Conservation (phyloP, 1,139 yeast genomes). For the Debaryomyces subglobosus region DNA sequence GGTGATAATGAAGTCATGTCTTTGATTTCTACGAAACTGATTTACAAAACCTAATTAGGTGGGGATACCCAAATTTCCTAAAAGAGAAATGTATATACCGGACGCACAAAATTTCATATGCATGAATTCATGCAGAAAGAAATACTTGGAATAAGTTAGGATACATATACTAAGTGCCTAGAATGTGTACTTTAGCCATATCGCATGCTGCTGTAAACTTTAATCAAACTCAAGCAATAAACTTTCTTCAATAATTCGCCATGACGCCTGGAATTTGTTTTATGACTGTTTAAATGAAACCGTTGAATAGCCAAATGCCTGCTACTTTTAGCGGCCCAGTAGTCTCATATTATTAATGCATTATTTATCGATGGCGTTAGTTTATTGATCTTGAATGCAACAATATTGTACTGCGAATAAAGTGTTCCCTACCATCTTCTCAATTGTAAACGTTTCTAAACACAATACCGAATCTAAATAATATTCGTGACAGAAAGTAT, state of each 20-base stretch:
- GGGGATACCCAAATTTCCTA: neutral
- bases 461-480: conserved; percentile 1
- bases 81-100: neutral
- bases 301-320: too few species aligned
- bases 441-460: neutral
- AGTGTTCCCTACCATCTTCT: neutral
- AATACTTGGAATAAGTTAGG: neutral
- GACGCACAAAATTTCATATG: neutral
- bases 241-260: neutral
- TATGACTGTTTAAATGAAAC: neutral
- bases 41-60: neutral
- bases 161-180: conserved; percentile 1
- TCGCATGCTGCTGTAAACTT: neutral
- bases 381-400: neutral
- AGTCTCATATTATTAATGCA: neutral
- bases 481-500: neutral
- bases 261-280: neutral
- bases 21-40: neutral
- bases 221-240: neutral
- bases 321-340: neutral
- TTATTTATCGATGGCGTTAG: neutral
- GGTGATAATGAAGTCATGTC: neutral
- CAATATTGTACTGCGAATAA: neutral
- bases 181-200: neutral
- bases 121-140: neutral